A percentile compares a stretch with the other conserved stretches of the same genome.
Conservation (phyloP, 164 flowering plant species). For the Umbilicus rupestris region DNA sequence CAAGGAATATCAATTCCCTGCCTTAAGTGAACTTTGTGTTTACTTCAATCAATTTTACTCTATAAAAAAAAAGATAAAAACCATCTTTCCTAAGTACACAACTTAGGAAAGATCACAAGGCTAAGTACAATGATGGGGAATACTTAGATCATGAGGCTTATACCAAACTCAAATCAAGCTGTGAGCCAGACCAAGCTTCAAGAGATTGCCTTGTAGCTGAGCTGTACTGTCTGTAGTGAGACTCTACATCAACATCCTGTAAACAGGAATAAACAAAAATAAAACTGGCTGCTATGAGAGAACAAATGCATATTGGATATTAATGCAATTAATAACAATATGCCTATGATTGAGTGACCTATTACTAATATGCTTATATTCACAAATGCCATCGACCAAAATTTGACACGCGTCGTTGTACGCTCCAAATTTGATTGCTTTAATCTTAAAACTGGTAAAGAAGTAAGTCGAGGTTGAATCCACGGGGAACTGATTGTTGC, state of each 20-base stretch:
- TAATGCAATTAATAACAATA: not conserved
- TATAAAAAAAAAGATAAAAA: too few species aligned
- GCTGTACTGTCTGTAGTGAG: conserved; percentile 56
- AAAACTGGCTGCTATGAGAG: not conserved
- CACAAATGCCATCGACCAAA: not conserved
- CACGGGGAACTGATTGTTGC: too few species aligned
- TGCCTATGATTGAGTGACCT: not conserved
- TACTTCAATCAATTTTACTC: too few species aligned
- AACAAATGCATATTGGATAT: not conserved
- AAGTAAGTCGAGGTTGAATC: too few species aligned
- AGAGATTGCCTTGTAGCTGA: conserved; percentile 59
- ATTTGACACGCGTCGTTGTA: too few species aligned
- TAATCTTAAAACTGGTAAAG: too few species aligned
- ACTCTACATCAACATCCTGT: conserved; percentile 69
- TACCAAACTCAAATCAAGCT: conserved; percentile 87
- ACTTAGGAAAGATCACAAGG: not conserved
- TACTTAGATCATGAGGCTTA: conserved; percentile 19
- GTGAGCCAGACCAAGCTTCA: conserved; percentile 82
- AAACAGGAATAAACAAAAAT: conserved; percentile 10
- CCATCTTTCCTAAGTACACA: not conserved
- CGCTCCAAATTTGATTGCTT: too few species aligned
- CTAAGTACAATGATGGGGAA: not conserved
- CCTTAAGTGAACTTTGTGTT: too few species aligned
- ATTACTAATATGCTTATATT: not conserved
- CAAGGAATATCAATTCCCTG: too few species aligned